These are phyloP conservation scores for Calocybe cyanea DNA, from an alignment of 768 basidiomycete genomes.

Conservation along the genomic window DNA sequence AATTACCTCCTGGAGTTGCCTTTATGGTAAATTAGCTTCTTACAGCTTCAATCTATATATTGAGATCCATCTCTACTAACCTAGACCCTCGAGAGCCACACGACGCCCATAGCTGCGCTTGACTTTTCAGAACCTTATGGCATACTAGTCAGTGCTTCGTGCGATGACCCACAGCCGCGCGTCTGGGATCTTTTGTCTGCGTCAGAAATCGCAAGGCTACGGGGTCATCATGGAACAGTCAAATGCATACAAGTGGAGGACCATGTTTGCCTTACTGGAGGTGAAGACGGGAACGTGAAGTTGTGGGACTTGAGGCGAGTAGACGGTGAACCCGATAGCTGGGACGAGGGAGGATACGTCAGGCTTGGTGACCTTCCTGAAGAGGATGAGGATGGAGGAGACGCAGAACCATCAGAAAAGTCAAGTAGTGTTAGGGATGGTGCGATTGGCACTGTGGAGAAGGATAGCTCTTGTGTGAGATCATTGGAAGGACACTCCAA, in stretches of 20 bases:
- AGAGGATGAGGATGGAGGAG: constrained; percentile 55
- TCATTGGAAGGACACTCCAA: constrained; percentile 89
- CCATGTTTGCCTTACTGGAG: constrained; percentile 85
- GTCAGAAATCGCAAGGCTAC: constrained; percentile 77
- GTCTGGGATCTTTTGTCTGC: constrained; percentile 95
- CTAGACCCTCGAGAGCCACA: constrained; percentile 80
- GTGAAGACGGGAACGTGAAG: constrained; percentile 78
- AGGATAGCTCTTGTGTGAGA: constrained; percentile 62
- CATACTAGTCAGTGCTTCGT: constrained; percentile 82
- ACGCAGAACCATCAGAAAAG: constrained; percentile 33
- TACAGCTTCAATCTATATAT: constrained; percentile 8
- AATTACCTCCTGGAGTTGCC: constrained; percentile 88
- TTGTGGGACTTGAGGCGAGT: constrained; percentile 90
- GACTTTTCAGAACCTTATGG: constrained; percentile 98
- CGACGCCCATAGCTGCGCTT: constrained; percentile 78
- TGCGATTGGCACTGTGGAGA: constrained; percentile 29
- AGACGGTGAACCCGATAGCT: constrained; percentile 66
- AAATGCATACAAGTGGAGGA: constrained; percentile 94
- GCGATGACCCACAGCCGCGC: constrained; percentile 80
- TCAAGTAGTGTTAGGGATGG: constrained; percentile 38
- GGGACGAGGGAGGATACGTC: constrained; percentile 51
- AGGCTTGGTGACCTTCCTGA: constrained; percentile 61
- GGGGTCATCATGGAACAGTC: constrained; percentile 77
- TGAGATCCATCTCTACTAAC: constrained; percentile 1
- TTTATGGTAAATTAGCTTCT: constrained; percentile 72